Evolutionary conservation across 371 early-diverging fungal species (phyloP).

Genomic region (Rhizopus delemar): DNA sequence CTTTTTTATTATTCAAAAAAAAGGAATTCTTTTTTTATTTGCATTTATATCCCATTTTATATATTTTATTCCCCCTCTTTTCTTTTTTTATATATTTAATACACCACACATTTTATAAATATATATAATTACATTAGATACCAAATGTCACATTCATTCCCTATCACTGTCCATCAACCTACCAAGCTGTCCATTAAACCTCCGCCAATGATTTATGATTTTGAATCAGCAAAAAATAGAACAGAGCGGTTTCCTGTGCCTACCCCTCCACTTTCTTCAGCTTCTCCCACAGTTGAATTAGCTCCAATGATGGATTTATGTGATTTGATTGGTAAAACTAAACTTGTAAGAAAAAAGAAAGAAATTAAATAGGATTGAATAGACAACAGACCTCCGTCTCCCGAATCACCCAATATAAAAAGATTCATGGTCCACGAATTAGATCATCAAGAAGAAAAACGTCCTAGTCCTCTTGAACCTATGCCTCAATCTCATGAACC

Average conservation of each 20-base stretch:
- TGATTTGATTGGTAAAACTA: slow-evolving; percentile 9
- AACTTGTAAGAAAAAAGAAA: no score
- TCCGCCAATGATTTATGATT: not conserved
- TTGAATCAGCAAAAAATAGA: not conserved
- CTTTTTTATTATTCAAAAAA: not conserved
- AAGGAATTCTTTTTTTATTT: not conserved
- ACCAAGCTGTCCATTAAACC: slow-evolving; percentile 3
- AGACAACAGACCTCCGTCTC: slow-evolving; percentile 33
- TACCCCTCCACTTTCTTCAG: slow-evolving; percentile 19
- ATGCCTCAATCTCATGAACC: slow-evolving; percentile 10
- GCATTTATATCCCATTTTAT: not conserved
- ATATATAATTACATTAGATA: no score
- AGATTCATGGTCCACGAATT: slow-evolving; percentile 4
- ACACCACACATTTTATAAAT: no score
- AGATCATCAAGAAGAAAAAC: not conserved
- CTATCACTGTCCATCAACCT: not conserved
- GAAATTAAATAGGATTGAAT: not conserved
- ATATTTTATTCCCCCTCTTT: not conserved
- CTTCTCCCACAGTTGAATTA: slow-evolving; percentile 27
- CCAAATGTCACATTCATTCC: not conserved
- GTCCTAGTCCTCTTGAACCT: slow-evolving; percentile 30
- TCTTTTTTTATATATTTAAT: no score
- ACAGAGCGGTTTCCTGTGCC: slow-evolving; percentile 6
- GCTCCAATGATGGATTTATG: slow-evolving; percentile 27
- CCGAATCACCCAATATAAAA: slow-evolving; percentile 28